Conservation (phyloP, 2,329 filamentous ascomycete species). For the Ophiocordyceps unilateralis region DNA sequence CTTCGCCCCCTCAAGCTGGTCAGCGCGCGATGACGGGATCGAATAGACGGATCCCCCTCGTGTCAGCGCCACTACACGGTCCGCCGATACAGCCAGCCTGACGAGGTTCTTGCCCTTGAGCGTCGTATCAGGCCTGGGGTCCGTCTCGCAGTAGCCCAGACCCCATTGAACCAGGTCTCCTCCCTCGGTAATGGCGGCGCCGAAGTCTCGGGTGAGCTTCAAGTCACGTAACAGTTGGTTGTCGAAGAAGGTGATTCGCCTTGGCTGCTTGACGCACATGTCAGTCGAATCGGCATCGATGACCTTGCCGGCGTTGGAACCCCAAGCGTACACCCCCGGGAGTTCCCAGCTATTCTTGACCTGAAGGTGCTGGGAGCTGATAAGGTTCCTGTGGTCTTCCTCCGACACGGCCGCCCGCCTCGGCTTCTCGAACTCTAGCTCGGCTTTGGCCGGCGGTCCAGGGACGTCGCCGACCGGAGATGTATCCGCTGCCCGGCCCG, state of each 20-base stretch:
- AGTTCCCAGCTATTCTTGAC: constrained; percentile 67
- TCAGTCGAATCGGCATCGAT: constrained; percentile 72
- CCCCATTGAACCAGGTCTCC: constrained; percentile 93
- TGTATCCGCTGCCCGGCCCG: constrained; percentile 5
- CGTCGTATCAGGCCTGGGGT: constrained; percentile 49
- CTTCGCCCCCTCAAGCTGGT: constrained; percentile 51
- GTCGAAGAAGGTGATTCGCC: constrained; percentile 68
- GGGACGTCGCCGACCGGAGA: constrained; percentile 3
- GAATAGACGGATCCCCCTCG: constrained; percentile 69
- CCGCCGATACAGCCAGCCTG: constrained; percentile 60
- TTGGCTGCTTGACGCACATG: constrained; percentile 59
- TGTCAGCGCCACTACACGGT: constrained; percentile 67
- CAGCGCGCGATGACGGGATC: constrained; percentile 55
- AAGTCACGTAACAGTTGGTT: constrained; percentile 70
- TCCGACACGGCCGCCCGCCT: constrained; percentile 39
- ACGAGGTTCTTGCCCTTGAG: constrained; percentile 66
- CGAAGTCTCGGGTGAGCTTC: constrained; percentile 68
- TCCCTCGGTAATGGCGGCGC: constrained; percentile 71
- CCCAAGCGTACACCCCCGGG: constrained; percentile 88
- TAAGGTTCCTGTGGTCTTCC: constrained; percentile 57
- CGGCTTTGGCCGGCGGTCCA: constrained; percentile 19
- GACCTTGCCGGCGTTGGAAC: constrained; percentile 71
- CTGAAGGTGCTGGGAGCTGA: constrained; percentile 77
- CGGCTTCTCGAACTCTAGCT: constrained; percentile 52
- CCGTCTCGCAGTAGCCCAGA: constrained; percentile 48